Evolutionary conservation across 2,329 filamentous ascomycete species (phyloP).

Genomic region (Knufia fluminis): DNA sequence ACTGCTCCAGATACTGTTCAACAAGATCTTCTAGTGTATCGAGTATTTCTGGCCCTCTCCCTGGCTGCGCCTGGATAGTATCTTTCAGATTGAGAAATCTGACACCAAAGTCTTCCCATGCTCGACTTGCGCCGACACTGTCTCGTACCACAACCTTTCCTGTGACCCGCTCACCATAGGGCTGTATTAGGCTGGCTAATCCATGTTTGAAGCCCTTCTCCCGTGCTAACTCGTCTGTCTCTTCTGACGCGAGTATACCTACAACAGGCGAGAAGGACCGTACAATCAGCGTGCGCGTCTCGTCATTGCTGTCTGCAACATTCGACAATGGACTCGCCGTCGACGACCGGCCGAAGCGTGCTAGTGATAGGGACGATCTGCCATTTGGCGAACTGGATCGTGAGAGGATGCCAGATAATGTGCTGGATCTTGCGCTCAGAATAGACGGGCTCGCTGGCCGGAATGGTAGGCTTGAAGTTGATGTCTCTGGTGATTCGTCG

Average conservation of each 20-base stretch:
- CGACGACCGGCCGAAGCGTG: slow-evolving; percentile 39
- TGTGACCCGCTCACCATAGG: slow-evolving; percentile 79
- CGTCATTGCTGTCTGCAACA: slow-evolving; percentile 44
- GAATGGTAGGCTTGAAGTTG: slow-evolving; percentile 47
- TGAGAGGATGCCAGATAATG: slow-evolving; percentile 58
- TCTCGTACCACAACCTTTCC: slow-evolving; percentile 87
- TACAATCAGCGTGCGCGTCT: slow-evolving; percentile 58
- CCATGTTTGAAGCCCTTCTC: slow-evolving; percentile 79
- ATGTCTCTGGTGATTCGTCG: slow-evolving; percentile 43
- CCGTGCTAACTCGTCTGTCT: slow-evolving; percentile 69
- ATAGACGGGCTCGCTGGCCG: slow-evolving; percentile 53
- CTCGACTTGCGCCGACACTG: slow-evolving; percentile 72
- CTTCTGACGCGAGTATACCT: slow-evolving; percentile 73
- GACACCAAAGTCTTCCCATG: slow-evolving; percentile 82
- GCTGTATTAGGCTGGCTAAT: slow-evolving; percentile 74
- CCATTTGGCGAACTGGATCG: slow-evolving; percentile 59
- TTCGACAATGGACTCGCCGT: slow-evolving; percentile 42
- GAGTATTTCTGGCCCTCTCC: slow-evolving; percentile 11
- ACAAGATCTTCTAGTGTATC: slow-evolving; percentile 22
- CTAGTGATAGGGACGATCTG: slow-evolving; percentile 47
- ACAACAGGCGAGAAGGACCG: slow-evolving; percentile 84
- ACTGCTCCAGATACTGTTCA: slow-evolving; percentile 18
- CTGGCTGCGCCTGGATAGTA: slow-evolving; percentile 9
- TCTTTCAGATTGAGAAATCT: slow-evolving; percentile 66
- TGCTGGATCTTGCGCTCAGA: slow-evolving; percentile 48